Base-by-base conservation (phyloP, 257 asterid species). In the Solanum paucissectum region DNA sequence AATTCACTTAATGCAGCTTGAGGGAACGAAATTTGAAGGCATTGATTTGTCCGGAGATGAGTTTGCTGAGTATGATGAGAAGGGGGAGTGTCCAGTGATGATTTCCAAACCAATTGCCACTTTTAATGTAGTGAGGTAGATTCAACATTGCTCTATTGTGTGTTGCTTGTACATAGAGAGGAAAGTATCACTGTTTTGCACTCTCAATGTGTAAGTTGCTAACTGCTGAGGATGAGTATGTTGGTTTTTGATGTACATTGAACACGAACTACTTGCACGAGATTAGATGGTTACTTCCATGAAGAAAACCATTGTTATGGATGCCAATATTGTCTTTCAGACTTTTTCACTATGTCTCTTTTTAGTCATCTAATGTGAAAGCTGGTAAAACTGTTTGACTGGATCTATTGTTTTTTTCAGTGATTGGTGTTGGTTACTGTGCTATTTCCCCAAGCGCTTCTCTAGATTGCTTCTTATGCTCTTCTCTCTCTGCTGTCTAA, bases 21-120 rank as follows among this genome's bases (percentile, higher is more conserved):
- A 91, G 88, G 99, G 99, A 87, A 93, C 98, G 9, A 92, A 87
- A 79, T 97, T 93, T 87, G 91, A 88, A 18, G 94, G 88, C 90
- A 93, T 97, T 32, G 98, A 97, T 89, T 90, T 97, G 88, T 94
- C 98, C 1, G 94, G 83, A 69, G 99, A 94, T 34, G 99, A 97
- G 42, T 97, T 87, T 69, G 87, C 93, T 27, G 99, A 96, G 81
- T 97, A 96, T 40, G 98, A 95, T 58, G 99, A 97, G 92, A 96
- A 95, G 94, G 99, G 99, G 20, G 94, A 93, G 90, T 92, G 94
- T 87, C 98, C 98, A 1, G 99, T 97, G 88, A 95, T 93, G 98
- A 94, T 96, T 90, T 95, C 98, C 88, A 95, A 94, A 90, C 94
- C 91, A 36, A 90, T 93, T 71, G 94, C 98, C 33, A 90, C 74